phyloP scores from a whole-genome alignment of 768 basidiomycete genomes.

The Mycena haematopus region DNA sequence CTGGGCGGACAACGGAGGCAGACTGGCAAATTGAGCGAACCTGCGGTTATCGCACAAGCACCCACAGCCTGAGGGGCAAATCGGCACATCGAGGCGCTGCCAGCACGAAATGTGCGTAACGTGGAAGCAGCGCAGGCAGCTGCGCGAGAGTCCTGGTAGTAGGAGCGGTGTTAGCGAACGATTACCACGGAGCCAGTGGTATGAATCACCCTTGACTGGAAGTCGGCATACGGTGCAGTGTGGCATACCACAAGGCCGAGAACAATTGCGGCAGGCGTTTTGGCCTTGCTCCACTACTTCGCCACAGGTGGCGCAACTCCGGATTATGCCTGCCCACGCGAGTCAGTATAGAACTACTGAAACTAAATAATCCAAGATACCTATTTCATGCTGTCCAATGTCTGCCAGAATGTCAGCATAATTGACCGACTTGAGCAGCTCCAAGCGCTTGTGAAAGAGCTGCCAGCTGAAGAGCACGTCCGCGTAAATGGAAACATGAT shows the following conservation, averaged over 20 bases:
- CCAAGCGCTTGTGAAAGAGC: slow-evolving; percentile 70
- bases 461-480: slow-evolving; percentile 80
- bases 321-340: slow-evolving; percentile 48
- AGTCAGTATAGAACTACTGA: neutral
- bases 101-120: slow-evolving; percentile 72
- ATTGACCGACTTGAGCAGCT: slow-evolving; percentile 72
- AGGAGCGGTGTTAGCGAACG: neutral
- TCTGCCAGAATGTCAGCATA: slow-evolving; percentile 34
- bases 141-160: slow-evolving; percentile 61
- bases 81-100: slow-evolving; percentile 53
- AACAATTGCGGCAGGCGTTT: slow-evolving; percentile 51
- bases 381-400: slow-evolving; percentile 31
- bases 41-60: slow-evolving; percentile 54
- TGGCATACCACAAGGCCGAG: slow-evolving; percentile 49
- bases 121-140: slow-evolving; percentile 67
- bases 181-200: slow-evolving; percentile 14
- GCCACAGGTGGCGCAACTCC: slow-evolving; percentile 54
- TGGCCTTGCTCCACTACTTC: slow-evolving; percentile 23
- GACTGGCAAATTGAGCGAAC: slow-evolving; percentile 6
- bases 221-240: slow-evolving; percentile 78
- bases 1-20: neutral
- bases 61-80: slow-evolving; percentile 74
- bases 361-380: neutral
- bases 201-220: slow-evolving; percentile 66
- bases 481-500: slow-evolving; percentile 74